Base-by-base conservation (phyloP, 352 stramenopile genomes). In the Phytophthora pluvialis region DNA sequence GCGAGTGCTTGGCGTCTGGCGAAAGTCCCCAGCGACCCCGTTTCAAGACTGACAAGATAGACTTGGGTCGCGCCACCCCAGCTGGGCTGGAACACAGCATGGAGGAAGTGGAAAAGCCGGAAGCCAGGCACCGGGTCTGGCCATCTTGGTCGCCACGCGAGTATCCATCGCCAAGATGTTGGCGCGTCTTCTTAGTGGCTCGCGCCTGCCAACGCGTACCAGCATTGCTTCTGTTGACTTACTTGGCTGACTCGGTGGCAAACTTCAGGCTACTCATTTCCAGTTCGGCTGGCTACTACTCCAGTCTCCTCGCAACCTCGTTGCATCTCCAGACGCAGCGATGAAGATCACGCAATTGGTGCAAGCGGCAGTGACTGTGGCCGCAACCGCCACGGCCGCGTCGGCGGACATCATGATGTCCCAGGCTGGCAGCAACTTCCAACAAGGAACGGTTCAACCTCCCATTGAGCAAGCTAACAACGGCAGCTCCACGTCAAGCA, bases 261-360 rank as follows among this genome's bases (percentile, higher is more conserved):
- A 60, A 60, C 39, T 58, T 63, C n/a, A 42, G 26, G n/a, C 36
- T 72, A 64, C 16, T 71, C 55, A 77, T 59, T 77, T 71, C 46
- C 64, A 65, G 62, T 71, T 72, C 36, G 45, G 16, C 59, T 73
- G n/a, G 9, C 51, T 54, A 61, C 42, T 18, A 53, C 42, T 36
- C 11, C 64, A 60, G 45, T 21, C 21, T 46, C 21, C 40, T 63
- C 50, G 43, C 46, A 47, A 32, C 21, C 31, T 46, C 29, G 31
- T 44, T 51, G 16, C 21, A 38, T 44, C 48, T 38, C 26, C 50
- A 35, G 42, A 36, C 32, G 15, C 38, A 44, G 16, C 10, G 49
- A 77, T 74, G 70, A 77, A 77, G 60, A 64, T 69, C 60, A 53
- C 39, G 42, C 65, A 67, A 48, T 68, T 71, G 35, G 29, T 69